Percentiles rank a stretch among this genome's conserved stretches.
These are phyloP conservation scores for Nakaseomyces nivariensis DNA, from an alignment of 1,139 yeast genomes.

Conservation along the genomic window DNA sequence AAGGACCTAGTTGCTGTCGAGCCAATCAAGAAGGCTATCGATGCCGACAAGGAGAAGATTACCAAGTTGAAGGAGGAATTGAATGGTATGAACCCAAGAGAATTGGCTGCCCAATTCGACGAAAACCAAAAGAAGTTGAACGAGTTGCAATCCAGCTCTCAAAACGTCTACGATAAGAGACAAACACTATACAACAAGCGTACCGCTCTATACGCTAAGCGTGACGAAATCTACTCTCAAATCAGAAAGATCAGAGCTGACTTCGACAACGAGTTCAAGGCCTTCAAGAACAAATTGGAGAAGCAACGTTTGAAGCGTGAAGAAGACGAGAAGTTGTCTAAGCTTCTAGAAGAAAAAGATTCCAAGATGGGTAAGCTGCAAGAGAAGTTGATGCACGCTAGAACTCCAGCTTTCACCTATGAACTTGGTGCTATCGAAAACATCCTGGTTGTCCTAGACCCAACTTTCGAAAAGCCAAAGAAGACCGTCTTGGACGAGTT, in stretches of 20 bases:
- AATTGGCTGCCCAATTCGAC: conserved; percentile 42
- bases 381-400: conserved; percentile 53
- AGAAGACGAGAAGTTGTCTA: conserved; percentile 51
- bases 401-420: conserved; percentile 73
- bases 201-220: conserved; percentile 55
- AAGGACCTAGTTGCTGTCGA: conserved; percentile 71
- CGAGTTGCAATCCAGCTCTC: conserved; percentile 51
- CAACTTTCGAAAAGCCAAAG: conserved; percentile 56
- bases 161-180: conserved; percentile 58
- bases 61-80: conserved; percentile 64
- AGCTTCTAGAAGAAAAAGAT: conserved; percentile 48
- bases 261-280: conserved; percentile 60
- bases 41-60: conserved; percentile 68
- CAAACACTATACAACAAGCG: conserved; percentile 56
- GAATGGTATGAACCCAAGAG: conserved; percentile 53
- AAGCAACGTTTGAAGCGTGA: conserved; percentile 63
- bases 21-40: conserved; percentile 69
- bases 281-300: conserved; percentile 59
- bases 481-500: conserved; percentile 26
- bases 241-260: conserved; percentile 59
- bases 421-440: conserved; percentile 69
- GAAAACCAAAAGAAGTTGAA: conserved; percentile 54
- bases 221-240: conserved; percentile 55
- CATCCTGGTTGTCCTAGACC: conserved; percentile 67
- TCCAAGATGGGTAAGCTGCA: conserved; percentile 60